Base-by-base conservation (phyloP, 176 grass and related monocot genomes). In the Avena insularis region DNA sequence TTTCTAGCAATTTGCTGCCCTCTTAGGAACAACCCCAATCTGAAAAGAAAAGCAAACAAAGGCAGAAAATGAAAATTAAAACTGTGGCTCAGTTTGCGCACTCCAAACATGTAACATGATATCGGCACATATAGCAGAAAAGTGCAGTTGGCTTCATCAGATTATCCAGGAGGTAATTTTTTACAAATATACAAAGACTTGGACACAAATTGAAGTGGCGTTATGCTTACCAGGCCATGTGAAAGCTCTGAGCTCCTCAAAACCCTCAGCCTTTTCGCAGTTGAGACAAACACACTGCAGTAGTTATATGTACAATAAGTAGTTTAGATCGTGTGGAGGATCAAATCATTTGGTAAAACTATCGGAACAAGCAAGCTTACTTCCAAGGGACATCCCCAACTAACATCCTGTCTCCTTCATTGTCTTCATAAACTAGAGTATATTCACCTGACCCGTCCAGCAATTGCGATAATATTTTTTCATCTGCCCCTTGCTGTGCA, bases 371-470 rank as follows among this genome's bases (percentile, higher is more conserved):
- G 14, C 77, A 86, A 79, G 46, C 91, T 92, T 98, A 99, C 97
- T 88, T 90, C 97, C 97, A 99, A 19, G 97, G 94, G 68, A 94
- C 89, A 62, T 97, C 92, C 12, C 94, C 93, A 66, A 90, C 97
- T 27, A 99, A 64, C 88, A 95, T 88, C 81, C 64, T 96, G 43
- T 97, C 92, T 76, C 92, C 97, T 92, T 97, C 97, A 36, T 80
- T 87, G 83, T 97, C 94, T 89, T 99, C 87, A 9, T 97, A 97
- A 89, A 97, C 85, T 79, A 99, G 81, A 69, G 92, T 99, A 79
- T 97, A 99, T 90, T 99, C 89, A 78, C 97, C 94, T 53, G 92
- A 92, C 36, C 94, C 97, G 56, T 97, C 82, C 15, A 99, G 73
- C 79, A 97, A 90, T 53, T 87, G 85, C 77, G 86, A 89, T 87